Evolutionary conservation across 2,329 filamentous ascomycete genomes (phyloP).

Genomic region (Ophiocordyceps sinensis): DNA sequence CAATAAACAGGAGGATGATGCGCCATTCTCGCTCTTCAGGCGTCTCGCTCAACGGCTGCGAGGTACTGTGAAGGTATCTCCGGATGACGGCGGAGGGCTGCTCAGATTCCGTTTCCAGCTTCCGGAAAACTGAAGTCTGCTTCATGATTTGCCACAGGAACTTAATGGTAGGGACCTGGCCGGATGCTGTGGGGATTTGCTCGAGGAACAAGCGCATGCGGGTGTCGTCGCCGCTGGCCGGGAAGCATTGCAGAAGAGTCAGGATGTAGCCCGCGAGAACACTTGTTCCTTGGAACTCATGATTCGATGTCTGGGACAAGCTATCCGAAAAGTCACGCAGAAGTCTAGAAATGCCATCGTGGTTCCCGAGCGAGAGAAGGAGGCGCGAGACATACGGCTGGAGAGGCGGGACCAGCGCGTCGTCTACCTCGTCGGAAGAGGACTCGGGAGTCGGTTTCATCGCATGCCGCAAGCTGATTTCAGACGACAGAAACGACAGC

Average conservation of each 20-base stretch:
- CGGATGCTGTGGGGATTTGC: constrained; percentile 23
- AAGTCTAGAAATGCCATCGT: constrained; percentile 50
- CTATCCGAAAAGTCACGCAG: constrained; percentile 19
- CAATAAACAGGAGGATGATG: constrained; percentile 76
- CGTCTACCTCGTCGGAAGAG: constrained; percentile 6
- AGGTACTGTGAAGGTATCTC: constrained; percentile 17
- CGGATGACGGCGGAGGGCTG: constrained; percentile 13
- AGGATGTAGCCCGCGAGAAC: constrained; percentile 75
- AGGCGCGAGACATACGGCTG: constrained; percentile 48
- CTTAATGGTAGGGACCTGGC: constrained; percentile 42
- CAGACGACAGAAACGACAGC: constrained; percentile 33
- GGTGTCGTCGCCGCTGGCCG: constrained; percentile 68
- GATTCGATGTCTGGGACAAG: constrained; percentile 14
- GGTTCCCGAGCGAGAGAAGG: constrained; percentile 57
- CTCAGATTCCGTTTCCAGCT: constrained; percentile 15
- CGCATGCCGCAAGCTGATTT: constrained; percentile 32
- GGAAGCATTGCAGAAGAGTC: constrained; percentile 74
- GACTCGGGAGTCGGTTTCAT: constrained; percentile 5
- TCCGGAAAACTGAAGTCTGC: constrained; percentile 25
- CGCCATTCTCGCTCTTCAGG: constrained; percentile 56
- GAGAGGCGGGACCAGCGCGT: constrained; percentile 15
- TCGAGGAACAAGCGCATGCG: constrained; percentile 79
- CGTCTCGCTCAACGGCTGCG: constrained; percentile 7
- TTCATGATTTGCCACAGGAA: constrained; percentile 65
- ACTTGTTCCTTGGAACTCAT: constrained; percentile 32